Percentiles rank a stretch among this genome's conserved stretches.
These are phyloP conservation scores for Cladophialophora exuberans DNA, from an alignment of 2,329 filamentous ascomycete genomes.

Conservation along the genomic window DNA sequence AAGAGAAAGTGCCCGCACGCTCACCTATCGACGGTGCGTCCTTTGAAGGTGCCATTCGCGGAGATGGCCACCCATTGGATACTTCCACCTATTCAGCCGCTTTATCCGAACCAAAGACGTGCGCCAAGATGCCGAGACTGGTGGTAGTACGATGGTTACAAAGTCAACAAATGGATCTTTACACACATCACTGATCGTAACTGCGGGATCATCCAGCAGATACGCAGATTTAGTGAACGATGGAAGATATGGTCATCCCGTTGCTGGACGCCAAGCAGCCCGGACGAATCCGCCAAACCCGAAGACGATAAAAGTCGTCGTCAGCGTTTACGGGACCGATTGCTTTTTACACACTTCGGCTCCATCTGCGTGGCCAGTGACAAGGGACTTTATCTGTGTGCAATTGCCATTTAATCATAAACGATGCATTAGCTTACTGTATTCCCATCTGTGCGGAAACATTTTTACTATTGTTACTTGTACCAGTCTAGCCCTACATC, in stretches of 20 bases:
- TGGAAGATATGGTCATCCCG: background rate
- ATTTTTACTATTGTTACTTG: constrained; percentile 7
- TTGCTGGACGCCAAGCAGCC: constrained; percentile 12
- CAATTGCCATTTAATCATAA: background rate
- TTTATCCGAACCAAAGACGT: constrained; percentile 12
- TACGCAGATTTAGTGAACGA: background rate
- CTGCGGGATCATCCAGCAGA: background rate
- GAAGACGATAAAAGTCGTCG: constrained; percentile 23
- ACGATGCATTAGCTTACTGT: constrained; percentile 1
- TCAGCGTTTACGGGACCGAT: constrained; percentile 9
- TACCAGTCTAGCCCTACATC: constrained; percentile 7
- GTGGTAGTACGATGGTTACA: background rate
- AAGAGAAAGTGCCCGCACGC: too few species aligned
- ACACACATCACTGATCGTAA: background rate
- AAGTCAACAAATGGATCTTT: background rate
- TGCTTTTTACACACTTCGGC: background rate
- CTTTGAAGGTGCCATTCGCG: background rate
- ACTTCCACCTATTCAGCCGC: constrained; percentile 9
- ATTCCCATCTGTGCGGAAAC: background rate
- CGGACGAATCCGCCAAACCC: constrained; percentile 19
- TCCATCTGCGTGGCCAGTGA: background rate
- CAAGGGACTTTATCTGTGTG: background rate
- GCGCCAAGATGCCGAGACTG: constrained; percentile 12
- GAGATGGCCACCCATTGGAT: constrained; percentile 11
- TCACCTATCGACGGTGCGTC: too few species aligned